Evolutionary conservation across 257 asterid genomes (phyloP), one percentile per base, ranked within the genome.

Genomic region (Nyctanthes arbortristis): DNA sequence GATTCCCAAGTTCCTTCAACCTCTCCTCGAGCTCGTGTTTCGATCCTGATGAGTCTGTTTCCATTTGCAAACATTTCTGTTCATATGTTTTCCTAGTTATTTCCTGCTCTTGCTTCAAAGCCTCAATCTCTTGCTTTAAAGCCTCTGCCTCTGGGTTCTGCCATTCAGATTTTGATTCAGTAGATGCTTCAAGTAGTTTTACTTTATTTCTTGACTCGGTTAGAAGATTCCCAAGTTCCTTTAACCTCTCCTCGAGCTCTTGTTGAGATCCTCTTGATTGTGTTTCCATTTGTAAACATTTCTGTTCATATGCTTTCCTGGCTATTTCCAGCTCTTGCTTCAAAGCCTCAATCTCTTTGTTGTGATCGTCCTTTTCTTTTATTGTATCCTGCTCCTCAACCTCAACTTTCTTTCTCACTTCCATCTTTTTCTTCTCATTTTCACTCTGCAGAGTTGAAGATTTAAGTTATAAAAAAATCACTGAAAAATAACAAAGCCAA

Each of bases 11-110:
- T 64, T 84, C 96, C 72, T 61, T 77, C 75, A 86, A 68, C 75
- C 64, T 89, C 36, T 74, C 75, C 81, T 88, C 93, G 18, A 87
- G 80, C 77, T 79, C 84, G 60, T 80, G 85, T 69, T 87, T 83
- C 58, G 74, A 76, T 70, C 61, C 82, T 77, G 56, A 76, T 27
- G 82, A 82, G 72, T 71, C 87, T 37, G 72, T 68, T 64, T 71
- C 78, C 74, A 71, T 72, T 72, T 80, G 43, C 33, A 74, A 75
- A 75, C 86, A 55, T 65, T 34, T 60, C 37, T 77, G 71, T 68
- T 81, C 85, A 40, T 70, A 69, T 13, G 71, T 61, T 75, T 66
- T 78, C 73, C 73, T 78, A 20, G 74, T 75, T 28, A 18, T 60
- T 71, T 83, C 86, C 9, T 82, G 76, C 47, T 80, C 83, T 71